Conservation (phyloP, 2,329 filamentous ascomycete species). For the Penicillium sclerotigenum region DNA sequence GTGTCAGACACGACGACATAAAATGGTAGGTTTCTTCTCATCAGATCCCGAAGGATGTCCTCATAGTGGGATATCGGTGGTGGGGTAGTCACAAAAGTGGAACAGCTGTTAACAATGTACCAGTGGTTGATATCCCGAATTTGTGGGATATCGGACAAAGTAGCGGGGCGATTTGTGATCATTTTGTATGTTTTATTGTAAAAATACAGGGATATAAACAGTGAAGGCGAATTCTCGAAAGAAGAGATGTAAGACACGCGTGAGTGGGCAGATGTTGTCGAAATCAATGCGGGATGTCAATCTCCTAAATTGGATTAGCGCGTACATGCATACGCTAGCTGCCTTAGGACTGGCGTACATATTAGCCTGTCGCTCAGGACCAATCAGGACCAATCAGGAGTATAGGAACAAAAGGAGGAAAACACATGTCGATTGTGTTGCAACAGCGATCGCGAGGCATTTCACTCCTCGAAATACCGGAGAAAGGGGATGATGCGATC, state of each 20-base stretch:
- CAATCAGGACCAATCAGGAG: conserved; percentile 4
- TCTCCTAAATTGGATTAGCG: background rate
- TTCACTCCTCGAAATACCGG: background rate
- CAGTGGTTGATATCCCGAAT: conserved; percentile 36
- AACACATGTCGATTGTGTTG: background rate
- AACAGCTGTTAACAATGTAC: conserved; percentile 38
- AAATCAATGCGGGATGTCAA: background rate
- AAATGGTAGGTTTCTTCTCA: conserved; percentile 34
- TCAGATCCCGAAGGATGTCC: conserved; percentile 28
- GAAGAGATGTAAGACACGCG: background rate
- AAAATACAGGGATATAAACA: background rate
- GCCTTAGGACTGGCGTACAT: background rate
- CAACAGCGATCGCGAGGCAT: background rate
- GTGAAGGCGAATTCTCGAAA: background rate
- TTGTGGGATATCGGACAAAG: conserved; percentile 32
- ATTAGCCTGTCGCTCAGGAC: background rate
- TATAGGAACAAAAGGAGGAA: background rate
- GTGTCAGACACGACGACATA: conserved; percentile 33
- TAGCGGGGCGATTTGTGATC: conserved; percentile 31
- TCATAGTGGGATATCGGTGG: conserved; percentile 28
- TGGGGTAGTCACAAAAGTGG: conserved; percentile 32
- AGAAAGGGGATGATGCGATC: background rate
- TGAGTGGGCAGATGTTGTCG: background rate
- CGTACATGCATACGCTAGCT: background rate
- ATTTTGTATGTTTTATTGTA: background rate